Evolutionary conservation across 768 basidiomycete species (phyloP).

Genomic region (Gloeopeniophorella convolvens): DNA sequence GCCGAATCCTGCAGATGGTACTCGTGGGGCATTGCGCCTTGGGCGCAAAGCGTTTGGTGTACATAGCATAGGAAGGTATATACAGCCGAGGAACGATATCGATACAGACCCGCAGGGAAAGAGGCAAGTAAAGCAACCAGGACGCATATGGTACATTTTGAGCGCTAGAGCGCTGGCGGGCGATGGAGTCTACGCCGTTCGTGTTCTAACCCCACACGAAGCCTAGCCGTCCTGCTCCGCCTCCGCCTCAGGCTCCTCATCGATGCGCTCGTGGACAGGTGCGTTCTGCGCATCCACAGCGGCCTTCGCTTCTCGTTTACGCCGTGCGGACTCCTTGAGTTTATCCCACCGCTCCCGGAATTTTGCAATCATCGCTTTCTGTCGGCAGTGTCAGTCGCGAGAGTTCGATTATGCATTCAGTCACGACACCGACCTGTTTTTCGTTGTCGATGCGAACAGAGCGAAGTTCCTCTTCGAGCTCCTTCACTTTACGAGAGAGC

Average conservation of each 20-base stretch:
- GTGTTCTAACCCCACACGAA: not conserved
- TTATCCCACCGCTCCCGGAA: slow-evolving; percentile 88
- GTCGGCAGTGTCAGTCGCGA: slow-evolving; percentile 18
- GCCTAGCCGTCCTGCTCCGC: slow-evolving; percentile 41
- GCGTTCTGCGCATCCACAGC: slow-evolving; percentile 45
- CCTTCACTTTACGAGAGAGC: slow-evolving; percentile 48
- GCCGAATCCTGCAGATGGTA: too few relatives aligned
- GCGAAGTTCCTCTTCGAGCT: slow-evolving; percentile 76
- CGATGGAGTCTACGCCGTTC: not conserved
- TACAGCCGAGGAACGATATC: slow-evolving; percentile 8
- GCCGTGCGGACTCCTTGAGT: slow-evolving; percentile 80
- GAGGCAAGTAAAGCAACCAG: not conserved
- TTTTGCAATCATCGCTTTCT: slow-evolving; percentile 79
- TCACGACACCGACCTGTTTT: slow-evolving; percentile 54
- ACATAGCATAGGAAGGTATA: slow-evolving; percentile 6
- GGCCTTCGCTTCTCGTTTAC: slow-evolving; percentile 70
- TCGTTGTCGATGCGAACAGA: slow-evolving; percentile 63
- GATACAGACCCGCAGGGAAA: slow-evolving; percentile 10
- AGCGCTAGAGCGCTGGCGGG: slow-evolving; percentile 4
- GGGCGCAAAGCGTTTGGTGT: too few relatives aligned
- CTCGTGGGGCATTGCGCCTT: too few relatives aligned
- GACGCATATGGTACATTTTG: slow-evolving; percentile 16
- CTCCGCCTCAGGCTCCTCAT: slow-evolving; percentile 60
- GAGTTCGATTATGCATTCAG: slow-evolving; percentile 15
- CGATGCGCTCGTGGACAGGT: slow-evolving; percentile 58